Conservation (phyloP, 1,139 yeast genomes). For the Magnusiomyces clavatus region DNA sequence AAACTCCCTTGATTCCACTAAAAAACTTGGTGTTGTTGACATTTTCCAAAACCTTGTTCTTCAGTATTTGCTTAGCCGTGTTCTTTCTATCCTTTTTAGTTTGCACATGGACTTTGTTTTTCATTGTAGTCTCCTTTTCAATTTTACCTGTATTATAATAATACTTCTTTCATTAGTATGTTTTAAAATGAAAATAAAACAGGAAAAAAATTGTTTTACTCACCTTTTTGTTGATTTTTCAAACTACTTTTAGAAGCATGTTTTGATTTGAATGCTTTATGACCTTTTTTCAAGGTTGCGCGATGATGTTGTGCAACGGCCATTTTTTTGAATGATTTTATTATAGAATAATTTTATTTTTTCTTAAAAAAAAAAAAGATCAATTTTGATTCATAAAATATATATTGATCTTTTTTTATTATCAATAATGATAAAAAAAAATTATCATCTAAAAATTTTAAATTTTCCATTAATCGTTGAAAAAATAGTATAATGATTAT, state of each 20-base stretch:
- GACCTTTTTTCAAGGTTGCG: constrained; percentile 71
- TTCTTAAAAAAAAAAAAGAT: too few species aligned
- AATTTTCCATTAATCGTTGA: too few species aligned
- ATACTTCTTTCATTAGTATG: not conserved
- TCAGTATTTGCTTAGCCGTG: constrained; percentile 67
- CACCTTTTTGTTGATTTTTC: constrained; percentile 70
- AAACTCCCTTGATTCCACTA: constrained; percentile 74
- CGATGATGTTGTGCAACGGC: constrained; percentile 55
- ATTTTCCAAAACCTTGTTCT: constrained; percentile 52
- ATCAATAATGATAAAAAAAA: not conserved
- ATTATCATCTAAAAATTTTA: not conserved
- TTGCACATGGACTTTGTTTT: constrained; percentile 35
- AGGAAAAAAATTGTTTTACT: not conserved
- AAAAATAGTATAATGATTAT: not conserved
- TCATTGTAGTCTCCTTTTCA: constrained; percentile 48
- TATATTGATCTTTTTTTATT: not conserved
- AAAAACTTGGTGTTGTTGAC: constrained; percentile 51
- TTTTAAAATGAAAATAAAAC: not conserved
- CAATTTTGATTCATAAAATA: too few species aligned
- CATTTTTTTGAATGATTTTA: constrained; percentile 4
- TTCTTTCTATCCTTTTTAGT: constrained; percentile 75
- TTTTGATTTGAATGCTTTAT: constrained; percentile 82
- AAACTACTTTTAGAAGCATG: constrained; percentile 88
- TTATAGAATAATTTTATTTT: too few species aligned
- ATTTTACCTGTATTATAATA: constrained; percentile 42